Evolutionary conservation across 371 early-diverging fungal species (phyloP), one percentile per base, ranked within the genome.

Genomic region (Apophysomyces trapeziformis): DNA sequence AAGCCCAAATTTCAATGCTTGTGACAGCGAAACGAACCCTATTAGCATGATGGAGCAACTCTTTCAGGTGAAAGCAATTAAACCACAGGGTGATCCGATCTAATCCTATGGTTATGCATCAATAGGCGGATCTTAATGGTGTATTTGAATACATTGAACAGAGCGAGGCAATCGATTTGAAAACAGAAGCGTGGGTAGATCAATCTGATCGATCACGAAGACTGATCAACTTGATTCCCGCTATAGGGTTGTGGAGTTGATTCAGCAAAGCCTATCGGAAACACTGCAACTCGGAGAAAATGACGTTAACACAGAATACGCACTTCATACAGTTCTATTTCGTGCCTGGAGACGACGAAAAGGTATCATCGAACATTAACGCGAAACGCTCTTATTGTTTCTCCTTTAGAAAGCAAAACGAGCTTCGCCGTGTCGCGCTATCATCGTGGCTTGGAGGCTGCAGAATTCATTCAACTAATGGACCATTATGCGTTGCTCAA

Each of bases 351-450:
- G 43, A 5, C 26, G 35, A 14, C 43, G 64, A 45, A 61, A 67
- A 62, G 64, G 71, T 71, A 67, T 7, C 21, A 50, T 18, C 4
- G 4, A 21, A 21, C 54, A 46, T 46, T 26, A 46, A 43, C 7
- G 50, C 61, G 6, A 18, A 26, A 14, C 13, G 57, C n/a, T 43
- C 36, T 5, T 4, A 9, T 16, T 21, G 26, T 61, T 21, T 56
- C 14, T 32, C 14, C 44, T 14, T 7, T 21, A 76, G 76, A 64
- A 18, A 56, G 58, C 37, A 35, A 41, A 5, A 46, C 45, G 0
- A 66, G 72, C 45, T 77, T 77, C 26, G 46, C 68, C 37, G 54
- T 66, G 21, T 72, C 72, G 16, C 68, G 70, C 9, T 77, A 68
- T 60, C 38, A 64, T 18, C 58, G 63, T 16, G 74, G 72, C 1